These are phyloP conservation scores for Atractiella rhizophila DNA, from an alignment of 768 basidiomycete genomes.

Conservation along the genomic window DNA sequence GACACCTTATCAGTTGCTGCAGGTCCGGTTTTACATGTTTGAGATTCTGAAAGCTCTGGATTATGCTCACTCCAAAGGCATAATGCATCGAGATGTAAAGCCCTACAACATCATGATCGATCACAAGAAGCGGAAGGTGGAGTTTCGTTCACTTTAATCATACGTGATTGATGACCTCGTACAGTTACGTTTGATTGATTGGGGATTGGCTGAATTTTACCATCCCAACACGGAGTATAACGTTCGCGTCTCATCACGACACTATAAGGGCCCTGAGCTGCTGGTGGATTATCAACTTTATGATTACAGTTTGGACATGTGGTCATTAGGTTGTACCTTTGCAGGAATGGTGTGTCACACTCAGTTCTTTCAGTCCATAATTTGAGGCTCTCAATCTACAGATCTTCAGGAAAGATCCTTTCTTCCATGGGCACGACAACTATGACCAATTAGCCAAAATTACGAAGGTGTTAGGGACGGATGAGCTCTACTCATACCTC, in stretches of 20 bases:
- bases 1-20: neutral
- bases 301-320: slow-evolving; percentile 93
- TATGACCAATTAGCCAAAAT: slow-evolving; percentile 97
- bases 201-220: slow-evolving; percentile 97
- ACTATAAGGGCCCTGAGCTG: slow-evolving; percentile 93
- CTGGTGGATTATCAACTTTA: slow-evolving; percentile 96
- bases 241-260: slow-evolving; percentile 84
- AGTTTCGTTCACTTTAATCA: slow-evolving; percentile 10
- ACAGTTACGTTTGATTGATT: slow-evolving; percentile 85
- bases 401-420: slow-evolving; percentile 98
- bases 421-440: slow-evolving; percentile 98
- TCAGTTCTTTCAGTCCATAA: neutral
- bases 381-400: slow-evolving; percentile 18
- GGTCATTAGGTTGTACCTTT: slow-evolving; percentile 97
- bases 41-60: slow-evolving; percentile 93
- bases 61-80: slow-evolving; percentile 92
- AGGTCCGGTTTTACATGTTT: slow-evolving; percentile 62
- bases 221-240: slow-evolving; percentile 95
- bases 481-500: slow-evolving; percentile 72
- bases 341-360: slow-evolving; percentile 59
- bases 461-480: slow-evolving; percentile 86
- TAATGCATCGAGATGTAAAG: slow-evolving; percentile 97
- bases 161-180: neutral
- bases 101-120: slow-evolving; percentile 99
- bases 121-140: slow-evolving; percentile 77